Percentiles rank a stretch among this genome's conserved stretches.
These are phyloP conservation scores for Aureobasidium sp. DNA, from an alignment of 2,329 filamentous ascomycete species.

Conservation along the genomic window DNA sequence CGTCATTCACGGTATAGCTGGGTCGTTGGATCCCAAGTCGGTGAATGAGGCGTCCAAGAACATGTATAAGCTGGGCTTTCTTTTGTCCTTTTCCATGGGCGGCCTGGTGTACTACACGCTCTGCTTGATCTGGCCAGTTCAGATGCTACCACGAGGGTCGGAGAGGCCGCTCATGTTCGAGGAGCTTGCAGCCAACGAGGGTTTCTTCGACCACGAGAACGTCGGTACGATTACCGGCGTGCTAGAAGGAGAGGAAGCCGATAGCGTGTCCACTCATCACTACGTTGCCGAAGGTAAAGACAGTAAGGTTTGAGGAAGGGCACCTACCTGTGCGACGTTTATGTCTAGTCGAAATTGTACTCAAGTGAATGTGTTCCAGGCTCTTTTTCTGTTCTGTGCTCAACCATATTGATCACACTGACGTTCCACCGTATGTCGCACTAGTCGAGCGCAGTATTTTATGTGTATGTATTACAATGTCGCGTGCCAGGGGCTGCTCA, in stretches of 20 bases:
- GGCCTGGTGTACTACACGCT: background rate
- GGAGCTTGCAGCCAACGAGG: slow-evolving; percentile 2
- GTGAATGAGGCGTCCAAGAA: background rate
- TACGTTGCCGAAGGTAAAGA: slow-evolving; percentile 3
- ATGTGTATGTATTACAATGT: background rate
- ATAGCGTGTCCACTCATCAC: background rate
- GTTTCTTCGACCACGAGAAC: slow-evolving; percentile 3
- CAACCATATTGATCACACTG: background rate
- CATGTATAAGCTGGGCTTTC: slow-evolving; percentile 4
- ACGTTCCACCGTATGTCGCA: background rate
- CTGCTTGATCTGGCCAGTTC: slow-evolving; percentile 1
- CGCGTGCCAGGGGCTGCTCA: background rate
- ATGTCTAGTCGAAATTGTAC: background rate
- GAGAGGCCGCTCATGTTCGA: background rate
- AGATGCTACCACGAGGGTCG: background rate
- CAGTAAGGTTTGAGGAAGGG: background rate
- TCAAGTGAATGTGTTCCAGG: background rate
- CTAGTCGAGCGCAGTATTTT: background rate
- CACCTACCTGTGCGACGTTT: background rate
- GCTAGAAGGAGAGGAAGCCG: background rate
- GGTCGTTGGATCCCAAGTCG: background rate
- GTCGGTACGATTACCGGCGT: background rate
- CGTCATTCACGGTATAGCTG: background rate
- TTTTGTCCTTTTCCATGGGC: background rate
- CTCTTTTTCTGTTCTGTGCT: background rate